Base-by-base conservation (phyloP, 129 eudicot species). In the Saposhnikovia divaricata region DNA sequence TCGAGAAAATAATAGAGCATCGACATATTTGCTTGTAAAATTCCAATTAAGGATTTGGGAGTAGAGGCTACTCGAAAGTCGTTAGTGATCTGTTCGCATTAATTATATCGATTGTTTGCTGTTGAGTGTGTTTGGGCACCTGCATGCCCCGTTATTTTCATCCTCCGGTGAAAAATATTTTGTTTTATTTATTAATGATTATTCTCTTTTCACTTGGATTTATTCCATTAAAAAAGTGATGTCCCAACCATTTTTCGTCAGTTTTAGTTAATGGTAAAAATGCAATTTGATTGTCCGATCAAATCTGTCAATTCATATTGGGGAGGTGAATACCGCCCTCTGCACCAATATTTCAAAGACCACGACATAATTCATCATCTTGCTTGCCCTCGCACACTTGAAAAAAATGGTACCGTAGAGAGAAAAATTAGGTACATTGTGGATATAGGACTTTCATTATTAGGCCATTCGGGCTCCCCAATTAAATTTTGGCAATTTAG, bases 371-470 rank as follows among this genome's bases (percentile, higher is more conserved):
- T 5, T 23, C 53, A 40, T 80, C 77, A 51, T 5, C 47, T 45
- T 71, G 7, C 82, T 15, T 80, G 82, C 48, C 82, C 82, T 4
- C 19, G 46, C 34, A 69, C 77, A 0, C 77, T 34, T 50, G 77
- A 71, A 31, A 70, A 80, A 38, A 80, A 80, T 50, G 82, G 82
- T 8, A 8, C 16, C 12, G 1, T 9, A 8, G 55, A 48, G 16
- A 9, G 55, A 8, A 48, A 48, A 8, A 48, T 48, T 48, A 9
- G 55, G 16, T 8, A 48, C 16, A 48, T 48, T 48, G 55, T 48
- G 9, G 80, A 78, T 34, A 78, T 16, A 5, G 80, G 72, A n/a
- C 51, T 55, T 7, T 6, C 80, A 5, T n/a, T 78, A 9, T 23
- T 78, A 4, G 72, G 43, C 4, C 72, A 78, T 15, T 13, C 72